Evolutionary conservation across 805 yeast genomes (phyloP), one percentile per base, ranked within the genome.

Genomic region (Wickerhamomyces kurtzmanii): DNA sequence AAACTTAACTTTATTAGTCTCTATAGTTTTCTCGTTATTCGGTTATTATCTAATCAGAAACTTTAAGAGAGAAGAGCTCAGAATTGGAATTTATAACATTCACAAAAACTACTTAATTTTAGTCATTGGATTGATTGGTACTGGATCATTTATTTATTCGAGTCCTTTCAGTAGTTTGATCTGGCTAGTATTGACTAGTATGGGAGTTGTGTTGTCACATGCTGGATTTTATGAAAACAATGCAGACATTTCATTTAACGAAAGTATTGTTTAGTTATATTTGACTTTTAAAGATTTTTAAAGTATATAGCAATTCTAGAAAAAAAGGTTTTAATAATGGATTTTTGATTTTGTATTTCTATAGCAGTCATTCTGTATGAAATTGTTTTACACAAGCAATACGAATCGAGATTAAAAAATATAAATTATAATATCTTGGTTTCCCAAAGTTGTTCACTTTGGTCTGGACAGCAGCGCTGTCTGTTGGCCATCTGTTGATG

Each of bases 161-260:
- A 38, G 41, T 6, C 47, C 32, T 8, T 18, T 30, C 4, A 18
- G 17, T 12, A 21, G 23, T 9, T 22, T 30, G 12, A 13, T 30
- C 11, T 22, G 26, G 1, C 13, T 30, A n/a, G 15, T 19, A 3
- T 8, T 15, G 5, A 22, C 20, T 11, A 11, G 29, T 10, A 9
- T 31, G 32, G 18, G n/a, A 31, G 17, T 23, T 33, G 23, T 36
- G 24, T 20, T 28, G 30, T 17, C 27, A 26, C 21, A 22, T 31
- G 35, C 34, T 9, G 33, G 30, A 0, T 24, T 43, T 3, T 32
- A 41, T 16, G 37, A 28, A 5, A 23, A 29, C 2, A 44, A 41
- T 22, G 33, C 37, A 3, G 45, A 43, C 20, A 41, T 46, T 3
- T 32, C 40, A 23, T 43, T 43, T 31, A 43, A 41, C 19, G 48